These are phyloP conservation scores for Exophiala xenobiotica DNA, from an alignment of 2,329 filamentous ascomycete species.

Conservation along the genomic window DNA sequence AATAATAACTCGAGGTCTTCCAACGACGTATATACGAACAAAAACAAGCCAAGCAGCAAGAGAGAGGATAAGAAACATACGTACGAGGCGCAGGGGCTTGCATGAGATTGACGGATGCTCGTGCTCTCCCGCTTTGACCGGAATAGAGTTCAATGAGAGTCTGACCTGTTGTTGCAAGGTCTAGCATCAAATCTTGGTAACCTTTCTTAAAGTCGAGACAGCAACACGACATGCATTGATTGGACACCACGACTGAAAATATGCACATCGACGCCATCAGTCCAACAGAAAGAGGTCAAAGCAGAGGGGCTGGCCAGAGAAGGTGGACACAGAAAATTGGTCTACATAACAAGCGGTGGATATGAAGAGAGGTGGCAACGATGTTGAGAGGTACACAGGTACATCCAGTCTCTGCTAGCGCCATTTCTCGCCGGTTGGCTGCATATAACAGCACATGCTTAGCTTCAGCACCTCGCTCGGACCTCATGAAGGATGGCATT, in stretches of 20 bases:
- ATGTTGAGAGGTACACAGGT: constrained; percentile 6
- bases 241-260: constrained; percentile 7
- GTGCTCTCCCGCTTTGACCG: not conserved
- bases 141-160: constrained; percentile 2
- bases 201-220: constrained; percentile 6
- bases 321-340: constrained; percentile 14
- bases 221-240: constrained; percentile 2
- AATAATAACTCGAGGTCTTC: not conserved
- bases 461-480: constrained; percentile 7
- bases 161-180: not conserved
- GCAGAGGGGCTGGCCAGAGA: not conserved
- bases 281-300: not conserved
- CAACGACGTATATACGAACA: constrained; percentile 5
- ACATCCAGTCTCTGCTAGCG: constrained; percentile 1
- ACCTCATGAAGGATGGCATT: constrained; percentile 13
- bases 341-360: constrained; percentile 4
- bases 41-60: not conserved
- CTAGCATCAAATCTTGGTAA: constrained; percentile 13
- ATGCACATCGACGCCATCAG: constrained; percentile 21
- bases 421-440: constrained; percentile 9
- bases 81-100: constrained; percentile 19
- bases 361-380: constrained; percentile 17
- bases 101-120: constrained; percentile 8
- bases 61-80: constrained; percentile 11
- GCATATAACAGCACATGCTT: constrained; percentile 23